These are phyloP conservation scores for Diutina scorzettiae DNA, from an alignment of 1,139 yeast genomes.

Conservation along the genomic window DNA sequence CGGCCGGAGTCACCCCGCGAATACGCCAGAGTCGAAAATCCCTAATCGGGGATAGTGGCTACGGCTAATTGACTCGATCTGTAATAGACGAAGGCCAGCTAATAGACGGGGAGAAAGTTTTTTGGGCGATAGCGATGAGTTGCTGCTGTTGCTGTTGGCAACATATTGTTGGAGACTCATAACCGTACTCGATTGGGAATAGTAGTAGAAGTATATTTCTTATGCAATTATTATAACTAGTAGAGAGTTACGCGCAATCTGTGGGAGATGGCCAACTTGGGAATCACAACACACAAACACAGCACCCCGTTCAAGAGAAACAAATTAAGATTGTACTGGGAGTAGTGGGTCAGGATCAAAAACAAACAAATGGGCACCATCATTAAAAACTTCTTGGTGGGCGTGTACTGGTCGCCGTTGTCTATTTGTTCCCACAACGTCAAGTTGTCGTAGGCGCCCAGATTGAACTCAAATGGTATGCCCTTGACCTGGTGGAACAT, in stretches of 20 bases:
- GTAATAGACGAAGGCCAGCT: no score
- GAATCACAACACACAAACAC: conserved; percentile 74
- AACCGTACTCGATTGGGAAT: no score
- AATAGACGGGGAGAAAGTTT: no score
- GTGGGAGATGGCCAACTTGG: conserved; percentile 77
- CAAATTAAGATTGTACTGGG: conserved; percentile 69
- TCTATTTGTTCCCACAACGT: conserved; percentile 99
- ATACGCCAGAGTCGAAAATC: background rate
- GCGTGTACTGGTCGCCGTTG: conserved; percentile 94
- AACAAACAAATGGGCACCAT: conserved; percentile 85
- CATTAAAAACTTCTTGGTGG: conserved; percentile 84
- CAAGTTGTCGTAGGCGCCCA: conserved; percentile 90
- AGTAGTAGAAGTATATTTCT: no score
- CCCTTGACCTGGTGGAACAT: conserved; percentile 98
- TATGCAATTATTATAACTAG: conserved; percentile 8
- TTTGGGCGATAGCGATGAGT: no score
- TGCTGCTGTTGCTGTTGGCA: no score
- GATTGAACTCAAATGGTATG: conserved; percentile 91
- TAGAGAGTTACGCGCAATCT: conserved; percentile 58
- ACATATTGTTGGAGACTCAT: no score
- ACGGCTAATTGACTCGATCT: no score
- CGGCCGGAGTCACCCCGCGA: conserved; percentile 3
- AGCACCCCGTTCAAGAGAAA: conserved; percentile 72
- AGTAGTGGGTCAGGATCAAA: conserved; percentile 80
- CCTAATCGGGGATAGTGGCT: no score